Base-by-base conservation (phyloP, 2,329 filamentous ascomycete species). In the Colletotrichum musae region DNA sequence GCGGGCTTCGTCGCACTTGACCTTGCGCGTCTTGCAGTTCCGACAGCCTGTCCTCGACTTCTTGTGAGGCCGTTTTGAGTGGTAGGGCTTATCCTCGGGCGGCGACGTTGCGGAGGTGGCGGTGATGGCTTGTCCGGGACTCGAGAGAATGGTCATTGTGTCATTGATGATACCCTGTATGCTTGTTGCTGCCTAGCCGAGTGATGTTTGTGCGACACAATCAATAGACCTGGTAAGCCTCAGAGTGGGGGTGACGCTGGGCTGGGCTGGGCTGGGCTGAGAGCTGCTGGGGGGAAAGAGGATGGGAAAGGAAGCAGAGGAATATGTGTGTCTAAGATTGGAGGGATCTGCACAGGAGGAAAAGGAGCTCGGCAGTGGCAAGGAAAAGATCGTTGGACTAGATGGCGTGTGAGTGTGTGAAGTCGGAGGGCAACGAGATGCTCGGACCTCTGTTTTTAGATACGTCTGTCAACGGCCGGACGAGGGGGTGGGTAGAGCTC, bases 21-120 rank as follows among this genome's bases (percentile, higher is more conserved):
- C 84, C 76, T 86, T 88, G 63, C 87, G 83, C 16, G 77, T 75
- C 77, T 89, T 89, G 81, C 87, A 89, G 73, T 84, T 86, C 70
- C 78, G 79, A 73, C 87, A 89, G 6, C 86, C 87, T 2, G 80
- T 79, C 36, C 87, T 80, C 1, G 86, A 87, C 76, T 89, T 89
- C 72, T 80, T 85, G 75, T 89, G 87, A 56, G 86, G 85, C 12
- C 86, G 82, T 75, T 89, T 89, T 58, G 82, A 70, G 64, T 83
- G 78, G 59, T 82, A 85, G 1, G 80, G 67, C 45, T 67, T 70
- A 15, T 70, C 67, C 24, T 70, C 67, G 32, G 54, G 47, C 12
- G 57, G 61, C 28, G 26, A 65, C 18, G 43, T 39, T 26, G 52
- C 26, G 28, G 15, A 16, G 47, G 36, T 26, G 41, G 65, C 21